Evolutionary conservation across 1,284 basidiomycete genomes (phyloP), one percentile per base, ranked within the genome.

Genomic region (Pholiota adiposa): DNA sequence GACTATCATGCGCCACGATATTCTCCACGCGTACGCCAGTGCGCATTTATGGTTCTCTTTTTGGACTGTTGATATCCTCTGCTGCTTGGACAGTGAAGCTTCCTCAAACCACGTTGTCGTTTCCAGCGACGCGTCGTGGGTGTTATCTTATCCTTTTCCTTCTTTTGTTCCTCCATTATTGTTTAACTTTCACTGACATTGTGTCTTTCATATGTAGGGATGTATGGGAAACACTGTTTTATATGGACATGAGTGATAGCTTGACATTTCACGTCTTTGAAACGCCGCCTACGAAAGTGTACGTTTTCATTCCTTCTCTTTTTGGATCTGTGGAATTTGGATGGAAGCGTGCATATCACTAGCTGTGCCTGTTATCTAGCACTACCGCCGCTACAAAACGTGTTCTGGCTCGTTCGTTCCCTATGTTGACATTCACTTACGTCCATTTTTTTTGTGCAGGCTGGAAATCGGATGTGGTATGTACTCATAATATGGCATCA

Each of bases 401-500:
- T 40, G n/a, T n/a, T 40, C 3, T 18, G 11, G 11, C 3, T n/a
- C 3, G 5, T 43, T 11, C 12, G 1, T 6, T 9, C 19, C 40
- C 7, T 2, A 21, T 43, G 11, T 31, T 31, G 0, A 40, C 36
- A n/a, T n/a, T n/a, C n/a, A 36, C 36, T 56, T 7, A 55, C 44
- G n/a, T 16, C n/a, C 21, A 21, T 18, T 33, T 40, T 40, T 31
- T 29, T 54, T 44, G 56, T 56, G 38, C 61, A 87, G 85, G 23
- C 75, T 90, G 27, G 88, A 90, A 66, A 73, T 90, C 46, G 88
- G 87, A 19, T 90, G 88, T 66, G 88, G 87, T 86, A 63, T 67
- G 83, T 75, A 11, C 23, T 36, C 19, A 8, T 38, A 18, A 9
- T 34, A 18, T 25, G 6, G 5, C n/a, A n/a, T n/a, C n/a, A n/a